Conservation (phyloP, 1,284 basidiomycete genomes). For the Ganoderma lucidum region DNA sequence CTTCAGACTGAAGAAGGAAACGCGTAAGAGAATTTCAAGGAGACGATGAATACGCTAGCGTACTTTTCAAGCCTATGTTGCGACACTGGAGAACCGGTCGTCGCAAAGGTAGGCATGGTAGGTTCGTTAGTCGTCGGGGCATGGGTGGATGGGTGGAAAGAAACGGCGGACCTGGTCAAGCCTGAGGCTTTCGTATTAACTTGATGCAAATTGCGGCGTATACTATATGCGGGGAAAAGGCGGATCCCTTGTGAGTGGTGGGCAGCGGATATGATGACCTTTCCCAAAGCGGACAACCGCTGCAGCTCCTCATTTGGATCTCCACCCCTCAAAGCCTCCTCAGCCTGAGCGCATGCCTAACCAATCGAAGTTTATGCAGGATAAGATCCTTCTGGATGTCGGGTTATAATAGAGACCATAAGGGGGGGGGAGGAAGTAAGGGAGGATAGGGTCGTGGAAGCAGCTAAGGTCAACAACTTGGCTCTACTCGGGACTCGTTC, state of each 20-base stretch:
- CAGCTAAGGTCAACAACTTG: too few relatives aligned
- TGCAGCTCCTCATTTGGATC: background rate
- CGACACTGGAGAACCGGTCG: background rate
- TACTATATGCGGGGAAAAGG: background rate
- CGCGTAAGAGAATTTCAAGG: background rate
- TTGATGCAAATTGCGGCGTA: background rate
- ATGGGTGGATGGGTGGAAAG: background rate
- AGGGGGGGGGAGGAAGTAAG: too few relatives aligned
- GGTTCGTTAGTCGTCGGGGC: background rate
- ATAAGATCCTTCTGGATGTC: background rate
- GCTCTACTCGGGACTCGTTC: too few relatives aligned
- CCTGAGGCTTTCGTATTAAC: background rate
- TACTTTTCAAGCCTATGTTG: background rate
- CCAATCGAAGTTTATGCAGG: background rate
- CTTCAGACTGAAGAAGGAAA: background rate
- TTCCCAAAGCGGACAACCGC: background rate
- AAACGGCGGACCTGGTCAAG: background rate
- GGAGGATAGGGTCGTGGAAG: too few relatives aligned
- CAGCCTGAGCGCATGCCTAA: background rate
- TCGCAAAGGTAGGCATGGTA: background rate
- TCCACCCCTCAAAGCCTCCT: background rate
- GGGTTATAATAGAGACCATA: background rate
- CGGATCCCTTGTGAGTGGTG: background rate
- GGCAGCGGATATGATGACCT: background rate
- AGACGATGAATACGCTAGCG: background rate